Percentiles rank a stretch among this genome's conserved stretches.
Conservation (phyloP, 176 grass and related monocot species). For the Secale cereale region DNA sequence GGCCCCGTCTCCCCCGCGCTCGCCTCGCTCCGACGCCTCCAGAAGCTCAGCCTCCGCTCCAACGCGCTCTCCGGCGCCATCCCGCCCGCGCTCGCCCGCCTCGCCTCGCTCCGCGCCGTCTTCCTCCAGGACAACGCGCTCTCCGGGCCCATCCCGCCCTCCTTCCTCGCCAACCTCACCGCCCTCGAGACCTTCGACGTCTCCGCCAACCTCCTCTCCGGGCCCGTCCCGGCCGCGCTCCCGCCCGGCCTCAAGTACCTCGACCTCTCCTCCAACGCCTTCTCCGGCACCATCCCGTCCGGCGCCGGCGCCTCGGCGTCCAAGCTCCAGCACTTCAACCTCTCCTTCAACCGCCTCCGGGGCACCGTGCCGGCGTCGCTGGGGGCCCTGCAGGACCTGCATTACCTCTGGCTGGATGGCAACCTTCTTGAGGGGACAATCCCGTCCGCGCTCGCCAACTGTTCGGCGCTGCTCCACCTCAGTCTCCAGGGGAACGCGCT, state of each 20-base stretch:
- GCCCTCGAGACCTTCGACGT: slow-evolving; percentile 67
- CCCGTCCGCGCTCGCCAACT: slow-evolving; percentile 81
- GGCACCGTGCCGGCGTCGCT: slow-evolving; percentile 77
- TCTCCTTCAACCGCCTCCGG: slow-evolving; percentile 83
- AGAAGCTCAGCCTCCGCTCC: slow-evolving; percentile 82
- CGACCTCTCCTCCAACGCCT: slow-evolving; percentile 90
- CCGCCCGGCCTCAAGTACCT: slow-evolving; percentile 55
- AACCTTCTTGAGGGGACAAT: slow-evolving; percentile 92
- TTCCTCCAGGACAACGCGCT: slow-evolving; percentile 86
- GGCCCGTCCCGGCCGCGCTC: slow-evolving; percentile 50
- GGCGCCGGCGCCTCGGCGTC: slow-evolving; percentile 44
- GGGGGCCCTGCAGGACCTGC: slow-evolving; percentile 58
- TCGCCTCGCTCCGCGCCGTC: slow-evolving; percentile 61
- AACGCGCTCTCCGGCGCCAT: slow-evolving; percentile 73
- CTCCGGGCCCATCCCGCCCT: slow-evolving; percentile 56
- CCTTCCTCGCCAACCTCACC: slow-evolving; percentile 74
- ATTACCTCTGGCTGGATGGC: slow-evolving; percentile 89
- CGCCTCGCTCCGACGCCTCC: slow-evolving; percentile 49
- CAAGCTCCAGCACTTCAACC: slow-evolving; percentile 74
- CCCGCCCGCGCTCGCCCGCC: slow-evolving; percentile 46
- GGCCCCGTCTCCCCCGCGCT: slow-evolving; percentile 66
- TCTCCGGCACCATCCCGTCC: slow-evolving; percentile 56
- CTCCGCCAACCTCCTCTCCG: slow-evolving; percentile 71
- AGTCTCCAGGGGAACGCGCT: slow-evolving; percentile 78
- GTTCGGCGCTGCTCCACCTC: slow-evolving; percentile 73